phyloP scores from a whole-genome alignment of 2,329 filamentous ascomycete species.

The Ceratocystis papillata region DNA sequence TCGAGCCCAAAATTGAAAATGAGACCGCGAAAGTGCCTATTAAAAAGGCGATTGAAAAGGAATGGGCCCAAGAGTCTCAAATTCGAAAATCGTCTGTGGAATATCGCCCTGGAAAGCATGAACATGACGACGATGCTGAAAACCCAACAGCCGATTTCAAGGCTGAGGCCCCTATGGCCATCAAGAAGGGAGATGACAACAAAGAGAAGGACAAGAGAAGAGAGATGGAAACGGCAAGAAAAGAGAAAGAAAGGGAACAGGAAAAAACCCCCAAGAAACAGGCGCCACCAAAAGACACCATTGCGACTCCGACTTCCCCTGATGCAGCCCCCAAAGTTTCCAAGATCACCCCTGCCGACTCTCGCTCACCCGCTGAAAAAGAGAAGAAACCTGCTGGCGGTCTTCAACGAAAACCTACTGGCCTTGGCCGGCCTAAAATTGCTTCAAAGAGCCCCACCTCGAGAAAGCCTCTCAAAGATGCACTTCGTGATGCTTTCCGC shows the following conservation, averaged over 20 bases:
- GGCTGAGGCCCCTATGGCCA: background rate
- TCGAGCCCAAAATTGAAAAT: slow-evolving; percentile 50
- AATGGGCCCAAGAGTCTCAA: slow-evolving; percentile 26
- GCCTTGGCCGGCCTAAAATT: slow-evolving; percentile 41
- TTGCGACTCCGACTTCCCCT: background rate
- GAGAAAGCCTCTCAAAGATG: slow-evolving; percentile 47
- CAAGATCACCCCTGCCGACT: background rate
- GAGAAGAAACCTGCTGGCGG: slow-evolving; percentile 32
- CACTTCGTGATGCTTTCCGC: slow-evolving; percentile 50
- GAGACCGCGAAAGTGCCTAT: slow-evolving; percentile 27
- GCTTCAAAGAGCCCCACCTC: slow-evolving; percentile 21
- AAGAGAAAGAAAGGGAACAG: slow-evolving; percentile 24
- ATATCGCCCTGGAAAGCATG: background rate
- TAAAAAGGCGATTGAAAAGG: slow-evolving; percentile 32
- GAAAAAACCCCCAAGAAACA: slow-evolving; percentile 16
- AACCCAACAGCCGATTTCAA: slow-evolving; percentile 8
- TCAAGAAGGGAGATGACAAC: slow-evolving; percentile 16
- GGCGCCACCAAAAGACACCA: slow-evolving; percentile 9
- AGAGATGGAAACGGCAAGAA: slow-evolving; percentile 27
- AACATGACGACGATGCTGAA: background rate
- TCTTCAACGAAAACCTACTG: slow-evolving; percentile 48
- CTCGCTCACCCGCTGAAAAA: slow-evolving; percentile 20
- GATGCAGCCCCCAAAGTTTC: slow-evolving; percentile 18
- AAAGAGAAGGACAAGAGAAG: slow-evolving; percentile 13
- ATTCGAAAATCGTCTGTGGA: slow-evolving; percentile 22